phyloP scores from a whole-genome alignment of 495 filamentous ascomycete species.

The Lasiosphaeria hispida region DNA sequence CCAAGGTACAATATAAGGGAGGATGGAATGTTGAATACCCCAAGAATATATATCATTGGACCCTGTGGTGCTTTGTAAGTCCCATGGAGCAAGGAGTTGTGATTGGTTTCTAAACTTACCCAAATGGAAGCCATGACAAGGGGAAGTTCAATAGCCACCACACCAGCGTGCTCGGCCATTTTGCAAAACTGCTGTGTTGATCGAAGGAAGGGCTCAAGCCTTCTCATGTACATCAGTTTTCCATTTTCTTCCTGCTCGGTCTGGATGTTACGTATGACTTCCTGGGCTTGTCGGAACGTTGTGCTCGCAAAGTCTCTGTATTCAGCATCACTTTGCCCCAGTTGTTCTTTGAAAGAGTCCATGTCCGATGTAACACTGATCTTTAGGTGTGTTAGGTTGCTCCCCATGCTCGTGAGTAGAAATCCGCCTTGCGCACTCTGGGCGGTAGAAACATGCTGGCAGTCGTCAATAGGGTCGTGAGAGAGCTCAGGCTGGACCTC shows the following conservation, averaged over 20 bases:
- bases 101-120: constrained; percentile 28
- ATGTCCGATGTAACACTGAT: too few relatives aligned
- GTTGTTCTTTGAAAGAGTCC: too few relatives aligned
- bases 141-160: constrained; percentile 25
- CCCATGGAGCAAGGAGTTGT: constrained; percentile 19
- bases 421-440: too few relatives aligned
- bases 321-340: neutral
- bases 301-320: neutral
- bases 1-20: too few relatives aligned
- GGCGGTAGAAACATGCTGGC: too few relatives aligned
- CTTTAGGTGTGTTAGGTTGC: too few relatives aligned
- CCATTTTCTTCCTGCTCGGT: neutral
- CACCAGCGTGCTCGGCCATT: constrained; percentile 35
- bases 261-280: neutral
- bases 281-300: neutral
- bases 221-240: constrained; percentile 22
- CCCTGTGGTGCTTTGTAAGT: constrained; percentile 6
- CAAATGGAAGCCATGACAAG: constrained; percentile 36
- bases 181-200: constrained; percentile 40
- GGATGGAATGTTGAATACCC: constrained; percentile 29
- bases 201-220: constrained; percentile 37
- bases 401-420: too few relatives aligned
- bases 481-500: too few relatives aligned
- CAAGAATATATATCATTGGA: constrained; percentile 6
- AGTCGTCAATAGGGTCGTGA: too few relatives aligned